These are phyloP conservation scores for Chenopodium suecicum DNA, from an alignment of 148 eudicot genomes.

Conservation along the genomic window DNA sequence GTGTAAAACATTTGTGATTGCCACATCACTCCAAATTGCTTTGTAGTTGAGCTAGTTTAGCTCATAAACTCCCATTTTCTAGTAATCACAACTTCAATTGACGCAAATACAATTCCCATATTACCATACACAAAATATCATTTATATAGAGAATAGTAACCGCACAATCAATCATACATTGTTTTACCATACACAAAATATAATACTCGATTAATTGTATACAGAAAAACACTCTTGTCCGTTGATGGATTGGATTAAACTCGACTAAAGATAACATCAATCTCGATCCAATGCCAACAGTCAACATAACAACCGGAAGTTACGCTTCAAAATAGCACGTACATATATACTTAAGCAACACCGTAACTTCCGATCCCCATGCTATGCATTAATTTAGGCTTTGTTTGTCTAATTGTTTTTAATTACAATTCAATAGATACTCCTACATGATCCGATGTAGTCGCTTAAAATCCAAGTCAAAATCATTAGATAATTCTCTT, in stretches of 20 bases:
- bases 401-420: not conserved
- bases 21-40: not conserved
- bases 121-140: too few relatives aligned
- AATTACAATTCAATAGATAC: not conserved
- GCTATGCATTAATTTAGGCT: not conserved
- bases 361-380: not conserved
- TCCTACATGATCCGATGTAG: slow-evolving; percentile 2
- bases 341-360: not conserved
- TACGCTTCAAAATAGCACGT: not conserved
- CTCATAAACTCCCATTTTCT: too few relatives aligned
- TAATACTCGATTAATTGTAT: too few relatives aligned
- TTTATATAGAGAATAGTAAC: too few relatives aligned
- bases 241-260: not conserved
- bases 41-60: not conserved
- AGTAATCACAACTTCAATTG: too few relatives aligned
- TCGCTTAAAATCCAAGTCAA: slow-evolving; percentile 15
- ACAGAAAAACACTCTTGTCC: too few relatives aligned
- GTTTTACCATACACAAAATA: too few relatives aligned
- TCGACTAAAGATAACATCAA: not conserved
- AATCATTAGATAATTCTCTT: not conserved
- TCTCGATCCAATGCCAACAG: not conserved
- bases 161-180: too few relatives aligned
- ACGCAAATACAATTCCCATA: too few relatives aligned
- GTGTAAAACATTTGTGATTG: too few relatives aligned
- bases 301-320: not conserved